phyloP scores from a whole-genome alignment of 768 basidiomycete genomes.

The Albatrellus ellisii region DNA sequence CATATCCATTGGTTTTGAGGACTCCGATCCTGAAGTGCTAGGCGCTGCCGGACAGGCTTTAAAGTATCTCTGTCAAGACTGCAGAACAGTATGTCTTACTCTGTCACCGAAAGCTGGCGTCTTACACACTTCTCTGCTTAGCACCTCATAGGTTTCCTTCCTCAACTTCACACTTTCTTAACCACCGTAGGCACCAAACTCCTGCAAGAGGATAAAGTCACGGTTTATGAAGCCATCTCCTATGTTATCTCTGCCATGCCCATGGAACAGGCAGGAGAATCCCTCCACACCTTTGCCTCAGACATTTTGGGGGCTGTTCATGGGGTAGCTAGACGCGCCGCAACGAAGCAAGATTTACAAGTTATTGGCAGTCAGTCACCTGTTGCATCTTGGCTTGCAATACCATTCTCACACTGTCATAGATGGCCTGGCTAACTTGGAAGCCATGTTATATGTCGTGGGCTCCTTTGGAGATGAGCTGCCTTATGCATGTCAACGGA shows the following conservation, averaged over 20 bases:
- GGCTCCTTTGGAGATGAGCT: constrained; percentile 73
- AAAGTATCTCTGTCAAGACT: constrained; percentile 95
- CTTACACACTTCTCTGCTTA: constrained; percentile 19
- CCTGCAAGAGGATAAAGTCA: constrained; percentile 74
- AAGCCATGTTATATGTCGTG: constrained; percentile 81
- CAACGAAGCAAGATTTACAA: constrained; percentile 61
- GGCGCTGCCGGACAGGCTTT: constrained; percentile 94
- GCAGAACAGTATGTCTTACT: constrained; percentile 51
- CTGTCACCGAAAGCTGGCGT: constrained; percentile 4
- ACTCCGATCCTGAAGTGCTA: constrained; percentile 65
- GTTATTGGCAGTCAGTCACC: constrained; percentile 51
- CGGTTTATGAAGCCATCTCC: constrained; percentile 93
- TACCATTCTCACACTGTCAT: constrained; percentile 7
- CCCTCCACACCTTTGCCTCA: constrained; percentile 74
- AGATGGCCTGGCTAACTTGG: constrained; percentile 88
- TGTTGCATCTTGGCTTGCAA: not conserved
- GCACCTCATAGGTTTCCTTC: constrained; percentile 87
- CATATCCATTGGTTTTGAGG: constrained; percentile 85
- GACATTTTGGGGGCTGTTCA: constrained; percentile 78
- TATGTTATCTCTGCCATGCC: constrained; percentile 93
- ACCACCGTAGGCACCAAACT: constrained; percentile 68
- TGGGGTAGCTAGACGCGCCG: constrained; percentile 37
- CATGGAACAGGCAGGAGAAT: constrained; percentile 75
- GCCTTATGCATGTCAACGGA: constrained; percentile 67
- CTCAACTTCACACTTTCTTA: constrained; percentile 84